Evolutionary conservation across 2,329 filamentous ascomycete genomes (phyloP).

Genomic region (Fusarium vanettenii): DNA sequence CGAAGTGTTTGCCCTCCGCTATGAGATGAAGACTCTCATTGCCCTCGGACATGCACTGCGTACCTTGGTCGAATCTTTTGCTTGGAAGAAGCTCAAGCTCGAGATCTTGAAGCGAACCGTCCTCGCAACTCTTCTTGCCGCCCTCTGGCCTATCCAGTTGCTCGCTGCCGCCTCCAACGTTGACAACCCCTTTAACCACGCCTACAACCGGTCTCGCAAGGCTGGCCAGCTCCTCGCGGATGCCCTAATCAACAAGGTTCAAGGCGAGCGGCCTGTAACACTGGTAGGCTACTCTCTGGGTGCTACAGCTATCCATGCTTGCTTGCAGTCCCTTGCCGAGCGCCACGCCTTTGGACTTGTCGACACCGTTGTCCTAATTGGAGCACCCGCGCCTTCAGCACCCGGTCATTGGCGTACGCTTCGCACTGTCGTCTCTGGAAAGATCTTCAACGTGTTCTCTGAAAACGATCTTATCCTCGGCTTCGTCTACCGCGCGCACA

Average conservation of each 20-base stretch:
- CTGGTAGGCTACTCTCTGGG: constrained; percentile 86
- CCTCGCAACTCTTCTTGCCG: constrained; percentile 74
- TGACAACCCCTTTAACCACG: constrained; percentile 86
- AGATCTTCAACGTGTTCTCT: constrained; percentile 89
- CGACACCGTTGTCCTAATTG: constrained; percentile 86
- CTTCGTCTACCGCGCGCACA: constrained; percentile 87
- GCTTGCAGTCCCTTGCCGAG: constrained; percentile 80
- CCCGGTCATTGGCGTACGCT: constrained; percentile 80
- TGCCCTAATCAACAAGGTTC: constrained; percentile 82
- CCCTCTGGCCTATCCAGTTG: constrained; percentile 77
- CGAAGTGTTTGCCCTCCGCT: constrained; percentile 87
- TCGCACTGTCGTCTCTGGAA: constrained; percentile 81
- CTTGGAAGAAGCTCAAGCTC: constrained; percentile 78
- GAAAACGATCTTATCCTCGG: constrained; percentile 88
- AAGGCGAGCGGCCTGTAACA: constrained; percentile 84
- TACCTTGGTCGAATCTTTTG: constrained; percentile 77
- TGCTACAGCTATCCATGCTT: constrained; percentile 84
- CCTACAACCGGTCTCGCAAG: constrained; percentile 81
- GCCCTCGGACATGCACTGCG: constrained; percentile 80
- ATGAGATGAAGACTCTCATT: constrained; percentile 82
- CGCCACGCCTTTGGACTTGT: constrained; percentile 85
- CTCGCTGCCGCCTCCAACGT: constrained; percentile 75
- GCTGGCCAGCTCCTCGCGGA: constrained; percentile 84
- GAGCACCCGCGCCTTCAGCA: constrained; percentile 80
- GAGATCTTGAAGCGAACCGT: constrained; percentile 81